These are phyloP conservation scores for Globisporangium middletonii DNA, from an alignment of 352 stramenopile species.

Conservation along the genomic window DNA sequence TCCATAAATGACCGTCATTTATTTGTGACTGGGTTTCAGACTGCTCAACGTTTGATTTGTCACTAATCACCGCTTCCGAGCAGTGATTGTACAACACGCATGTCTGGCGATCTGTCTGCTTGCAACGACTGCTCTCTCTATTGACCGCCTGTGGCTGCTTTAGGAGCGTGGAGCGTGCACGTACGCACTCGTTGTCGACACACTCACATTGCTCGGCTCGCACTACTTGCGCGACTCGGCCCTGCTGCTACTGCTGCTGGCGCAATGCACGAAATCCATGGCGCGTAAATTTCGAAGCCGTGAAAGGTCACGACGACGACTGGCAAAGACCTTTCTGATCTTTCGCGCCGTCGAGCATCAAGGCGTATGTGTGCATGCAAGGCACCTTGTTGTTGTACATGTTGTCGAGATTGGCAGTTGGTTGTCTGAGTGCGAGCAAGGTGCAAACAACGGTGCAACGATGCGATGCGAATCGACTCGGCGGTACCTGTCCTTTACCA, in stretches of 20 bases:
- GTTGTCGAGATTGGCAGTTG: not conserved
- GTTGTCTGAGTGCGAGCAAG: not conserved
- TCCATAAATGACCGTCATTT: constrained; percentile 10
- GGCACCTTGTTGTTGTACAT: constrained; percentile 2
- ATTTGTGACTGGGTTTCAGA: not conserved
- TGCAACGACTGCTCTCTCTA: no score
- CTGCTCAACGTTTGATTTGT: no score
- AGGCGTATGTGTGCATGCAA: not conserved
- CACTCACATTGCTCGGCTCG: no score
- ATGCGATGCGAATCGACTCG: constrained; percentile 12
- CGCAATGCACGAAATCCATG: not conserved
- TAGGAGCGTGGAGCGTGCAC: no score
- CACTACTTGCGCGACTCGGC: no score
- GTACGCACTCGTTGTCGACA: not conserved
- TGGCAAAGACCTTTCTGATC: constrained; percentile 11
- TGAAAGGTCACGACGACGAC: constrained; percentile 14
- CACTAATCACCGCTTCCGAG: no score
- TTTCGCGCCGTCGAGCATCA: constrained; percentile 2
- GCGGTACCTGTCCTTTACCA: not conserved
- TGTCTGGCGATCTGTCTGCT: no score
- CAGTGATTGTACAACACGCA: no score
- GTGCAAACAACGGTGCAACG: not conserved
- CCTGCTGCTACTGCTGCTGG: not conserved
- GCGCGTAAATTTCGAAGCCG: constrained; percentile 6
- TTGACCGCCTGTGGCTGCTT: no score